Evolutionary conservation across 2,329 filamentous ascomycete species (phyloP), one percentile per base, ranked within the genome.

Genomic region (Pseudogymnoascus sp.): DNA sequence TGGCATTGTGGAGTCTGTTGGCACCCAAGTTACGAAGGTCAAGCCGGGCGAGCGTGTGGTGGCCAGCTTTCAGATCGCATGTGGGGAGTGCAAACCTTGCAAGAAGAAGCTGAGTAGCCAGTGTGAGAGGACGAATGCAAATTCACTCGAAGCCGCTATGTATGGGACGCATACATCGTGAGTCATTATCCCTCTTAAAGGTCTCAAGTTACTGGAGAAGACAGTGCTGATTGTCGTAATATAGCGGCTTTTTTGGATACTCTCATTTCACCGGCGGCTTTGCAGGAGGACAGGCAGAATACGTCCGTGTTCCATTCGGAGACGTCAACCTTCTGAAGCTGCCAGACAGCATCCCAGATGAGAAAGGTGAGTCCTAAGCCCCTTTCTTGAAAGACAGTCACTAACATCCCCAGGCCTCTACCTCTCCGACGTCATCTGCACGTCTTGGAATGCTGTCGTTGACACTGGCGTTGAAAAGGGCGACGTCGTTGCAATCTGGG

Each of bases 271-370:
- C 84, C 0, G 86, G 85, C 6, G 86, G 86, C 2, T 88, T 86
- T 69, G 84, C 85, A 21, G 86, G 86, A 58, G 85, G 85, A 0
- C 86, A 88, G 69, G 82, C 85, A 0, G 86, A 89, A 72, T 88
- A 84, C 69, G 81, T 85, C 2, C 79, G 86, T n/a, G 84, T 87
- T 10, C 85, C 86, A 1, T 84, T 79, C 64, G 86, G 83, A 17
- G 83, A 87, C 65, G 79, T 84, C 65, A 88, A 88, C 68, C 77
- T 88, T 6, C 75, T 89, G 13, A 80, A 81, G 59, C 75, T 88
- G 2, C 86, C 86, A n/a, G 81, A 85, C 64, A 77, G 82, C 65
- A 83, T 89, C 0, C 84, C 85, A 1, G 85, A 88, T 68, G 85
- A 89, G 76, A 85, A 86, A 73, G 48, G 48, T 33, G 3, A 5